Evolutionary conservation across 2,329 filamentous ascomycete genomes (phyloP).

Genomic region (Colletotrichum tofieldiae): DNA sequence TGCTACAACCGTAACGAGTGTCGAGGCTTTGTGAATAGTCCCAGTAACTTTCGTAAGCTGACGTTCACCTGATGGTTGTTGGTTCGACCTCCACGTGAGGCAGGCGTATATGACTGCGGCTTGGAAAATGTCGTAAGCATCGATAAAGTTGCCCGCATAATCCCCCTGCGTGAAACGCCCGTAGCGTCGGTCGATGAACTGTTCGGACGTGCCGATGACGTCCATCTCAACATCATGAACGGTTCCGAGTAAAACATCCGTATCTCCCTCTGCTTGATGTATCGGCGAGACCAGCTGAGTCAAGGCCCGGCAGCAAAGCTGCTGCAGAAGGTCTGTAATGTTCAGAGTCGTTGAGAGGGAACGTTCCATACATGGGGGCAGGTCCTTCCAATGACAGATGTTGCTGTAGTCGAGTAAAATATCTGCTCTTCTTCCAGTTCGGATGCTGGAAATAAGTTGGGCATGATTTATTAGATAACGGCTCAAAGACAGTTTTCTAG

Average conservation of each 20-base stretch:
- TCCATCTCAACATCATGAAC: conserved; percentile 29
- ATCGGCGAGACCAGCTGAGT: conserved; percentile 6
- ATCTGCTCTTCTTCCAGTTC: not conserved
- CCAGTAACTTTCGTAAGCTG: not conserved
- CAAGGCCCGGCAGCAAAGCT: conserved; percentile 23
- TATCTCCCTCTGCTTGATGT: not conserved
- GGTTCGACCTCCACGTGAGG: conserved; percentile 2
- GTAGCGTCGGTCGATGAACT: conserved; percentile 25
- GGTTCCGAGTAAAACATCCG: not conserved
- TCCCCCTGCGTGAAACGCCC: not conserved
- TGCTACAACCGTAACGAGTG: conserved; percentile 24
- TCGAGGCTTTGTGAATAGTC: conserved; percentile 26
- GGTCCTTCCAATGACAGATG: conserved; percentile 34
- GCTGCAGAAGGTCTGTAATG: conserved; percentile 3
- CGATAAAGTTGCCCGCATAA: conserved; percentile 25
- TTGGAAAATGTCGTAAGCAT: conserved; percentile 37
- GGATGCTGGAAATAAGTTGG: conserved; percentile 32
- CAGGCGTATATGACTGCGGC: conserved; percentile 26
- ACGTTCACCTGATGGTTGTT: not conserved
- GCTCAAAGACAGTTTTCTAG: not conserved
- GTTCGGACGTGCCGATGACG: conserved; percentile 2
- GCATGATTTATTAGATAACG: conserved; percentile 25
- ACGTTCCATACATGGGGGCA: conserved; percentile 16
- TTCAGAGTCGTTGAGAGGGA: not conserved
- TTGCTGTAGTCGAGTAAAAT: conserved; percentile 28